A percentile compares a stretch with the other conserved stretches of the same genome.
These are phyloP conservation scores for Globisporangium viniferum DNA, from an alignment of 352 stramenopile genomes.

Conservation along the genomic window DNA sequence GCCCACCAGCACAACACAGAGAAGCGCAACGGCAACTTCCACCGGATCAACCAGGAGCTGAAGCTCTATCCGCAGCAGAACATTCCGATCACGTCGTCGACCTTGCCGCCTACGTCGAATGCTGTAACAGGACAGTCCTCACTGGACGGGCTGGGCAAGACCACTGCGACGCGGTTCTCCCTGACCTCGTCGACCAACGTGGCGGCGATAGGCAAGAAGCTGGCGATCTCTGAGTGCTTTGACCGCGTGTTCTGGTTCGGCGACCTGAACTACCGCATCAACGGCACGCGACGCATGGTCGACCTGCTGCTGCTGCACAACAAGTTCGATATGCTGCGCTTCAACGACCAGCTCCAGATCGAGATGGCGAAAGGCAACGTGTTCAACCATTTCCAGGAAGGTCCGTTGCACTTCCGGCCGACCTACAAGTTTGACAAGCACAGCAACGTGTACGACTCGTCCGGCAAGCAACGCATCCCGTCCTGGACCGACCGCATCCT, in stretches of 20 bases:
- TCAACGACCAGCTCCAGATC: slow-evolving; percentile 89
- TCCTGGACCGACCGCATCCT: slow-evolving; percentile 97
- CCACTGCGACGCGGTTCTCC: slow-evolving; percentile 29
- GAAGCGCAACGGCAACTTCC: slow-evolving; percentile 91
- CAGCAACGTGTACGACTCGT: slow-evolving; percentile 91
- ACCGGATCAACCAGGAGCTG: slow-evolving; percentile 79
- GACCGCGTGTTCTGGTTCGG: slow-evolving; percentile 93
- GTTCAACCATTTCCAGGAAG: slow-evolving; percentile 90
- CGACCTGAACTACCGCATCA: slow-evolving; percentile 94
- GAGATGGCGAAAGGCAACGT: slow-evolving; percentile 78
- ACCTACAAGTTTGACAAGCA: slow-evolving; percentile 97
- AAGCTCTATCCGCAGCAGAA: slow-evolving; percentile 26
- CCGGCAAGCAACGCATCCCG: slow-evolving; percentile 92
- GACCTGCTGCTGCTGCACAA: slow-evolving; percentile 74
- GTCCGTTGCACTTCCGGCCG: slow-evolving; percentile 88
- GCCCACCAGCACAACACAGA: slow-evolving; percentile 88
- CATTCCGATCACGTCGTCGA: neutral
- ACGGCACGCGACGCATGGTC: slow-evolving; percentile 87
- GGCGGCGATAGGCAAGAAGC: slow-evolving; percentile 5
- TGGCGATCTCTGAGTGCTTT: slow-evolving; percentile 54
- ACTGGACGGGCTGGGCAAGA: slow-evolving; percentile 29
- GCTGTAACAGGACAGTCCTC: slow-evolving; percentile 5
- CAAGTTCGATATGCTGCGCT: slow-evolving; percentile 75
- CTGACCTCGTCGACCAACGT: slow-evolving; percentile 12
- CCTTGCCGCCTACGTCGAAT: neutral